Evolutionary conservation across 2,329 filamentous ascomycete species (phyloP).

Genomic region (Chalaropsis ovoidea): DNA sequence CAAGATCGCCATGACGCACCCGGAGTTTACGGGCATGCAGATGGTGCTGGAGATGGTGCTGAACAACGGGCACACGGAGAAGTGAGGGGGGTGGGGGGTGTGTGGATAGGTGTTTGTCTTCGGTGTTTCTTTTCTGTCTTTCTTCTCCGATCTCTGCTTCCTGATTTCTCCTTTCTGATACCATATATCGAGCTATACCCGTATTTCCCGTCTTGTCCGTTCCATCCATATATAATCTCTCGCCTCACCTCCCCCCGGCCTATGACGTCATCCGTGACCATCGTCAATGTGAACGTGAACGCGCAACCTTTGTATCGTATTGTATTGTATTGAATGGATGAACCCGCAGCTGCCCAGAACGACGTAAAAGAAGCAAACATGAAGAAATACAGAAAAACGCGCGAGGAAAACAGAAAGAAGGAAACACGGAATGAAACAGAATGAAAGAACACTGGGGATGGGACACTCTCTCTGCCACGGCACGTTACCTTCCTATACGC

Average conservation of each 20-base stretch:
- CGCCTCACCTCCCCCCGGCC: too few relatives aligned
- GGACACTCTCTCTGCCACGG: not conserved
- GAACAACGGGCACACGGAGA: constrained; percentile 68
- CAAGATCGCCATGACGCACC: constrained; percentile 93
- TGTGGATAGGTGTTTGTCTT: not conserved
- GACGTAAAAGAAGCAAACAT: not conserved
- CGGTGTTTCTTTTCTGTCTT: not conserved
- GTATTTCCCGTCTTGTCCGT: not conserved
- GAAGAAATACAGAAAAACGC: constrained; percentile 13
- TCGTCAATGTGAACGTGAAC: too few relatives aligned
- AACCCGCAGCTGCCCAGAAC: not conserved
- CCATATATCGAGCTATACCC: not conserved
- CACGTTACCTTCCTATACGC: constrained; percentile 1
- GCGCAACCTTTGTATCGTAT: too few relatives aligned
- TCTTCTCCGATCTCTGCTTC: constrained; percentile 4
- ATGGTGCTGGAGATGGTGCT: constrained; percentile 85
- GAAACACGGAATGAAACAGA: not conserved
- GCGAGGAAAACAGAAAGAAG: not conserved
- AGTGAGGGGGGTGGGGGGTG: constrained; percentile 28
- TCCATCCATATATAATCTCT: not conserved
- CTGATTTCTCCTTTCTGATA: constrained; percentile 15
- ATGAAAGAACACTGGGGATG: not conserved
- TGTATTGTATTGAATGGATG: not conserved
- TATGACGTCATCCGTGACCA: too few relatives aligned
- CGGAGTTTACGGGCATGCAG: constrained; percentile 71